Evolutionary conservation across 179 eudicot species (phyloP), one percentile per base, ranked within the genome.

Genomic region (Spinacia oleracea): DNA sequence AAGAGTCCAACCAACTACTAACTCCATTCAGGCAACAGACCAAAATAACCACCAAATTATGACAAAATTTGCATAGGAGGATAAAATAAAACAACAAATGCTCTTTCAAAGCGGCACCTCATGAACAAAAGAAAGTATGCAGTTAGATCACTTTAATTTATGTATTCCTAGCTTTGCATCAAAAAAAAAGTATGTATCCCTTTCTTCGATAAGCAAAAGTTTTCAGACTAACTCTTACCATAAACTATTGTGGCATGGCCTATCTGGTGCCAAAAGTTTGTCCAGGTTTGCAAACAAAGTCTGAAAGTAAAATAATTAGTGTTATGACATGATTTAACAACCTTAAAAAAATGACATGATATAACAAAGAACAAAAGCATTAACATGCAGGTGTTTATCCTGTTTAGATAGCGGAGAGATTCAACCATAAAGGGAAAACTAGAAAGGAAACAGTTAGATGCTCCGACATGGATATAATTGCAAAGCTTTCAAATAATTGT

Each of bases 241-340:
- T 84, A 93, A 86, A 87, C 93, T 85, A 86, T 86, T 80, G 80
- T 93, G 93, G 83, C 93, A 90, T 74, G 97, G 98, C 77, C 83
- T 85, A 79, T 93, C 90, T 8, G 97, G 93, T 71, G 89, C 91
- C 84, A 93, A 73, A 74, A 81, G 90, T 80, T 88, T 92, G 80
- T 93, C 98, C 78, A 92, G 88, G 71, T 91, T 92, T 53, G 92
- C 87, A 80, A 93, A 86, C 78, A 93, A 84, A 72, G 89, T 81
- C 97, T 93, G 95, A 84, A 81, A 48, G 75, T 38, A 80, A 31
- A 55, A 73, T 46, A 72, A 68, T 35, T 27, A 67, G 27, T 65
- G 66, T 6, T n/a, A 70, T 42, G 34, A 71, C 20, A 63, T 20
- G 20, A 50, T 9, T 46, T 21, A 55, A 56, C 31, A 4, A 70